These are phyloP conservation scores for Colletotrichum eleusines DNA, from an alignment of 2,329 filamentous ascomycete species.

Conservation along the genomic window DNA sequence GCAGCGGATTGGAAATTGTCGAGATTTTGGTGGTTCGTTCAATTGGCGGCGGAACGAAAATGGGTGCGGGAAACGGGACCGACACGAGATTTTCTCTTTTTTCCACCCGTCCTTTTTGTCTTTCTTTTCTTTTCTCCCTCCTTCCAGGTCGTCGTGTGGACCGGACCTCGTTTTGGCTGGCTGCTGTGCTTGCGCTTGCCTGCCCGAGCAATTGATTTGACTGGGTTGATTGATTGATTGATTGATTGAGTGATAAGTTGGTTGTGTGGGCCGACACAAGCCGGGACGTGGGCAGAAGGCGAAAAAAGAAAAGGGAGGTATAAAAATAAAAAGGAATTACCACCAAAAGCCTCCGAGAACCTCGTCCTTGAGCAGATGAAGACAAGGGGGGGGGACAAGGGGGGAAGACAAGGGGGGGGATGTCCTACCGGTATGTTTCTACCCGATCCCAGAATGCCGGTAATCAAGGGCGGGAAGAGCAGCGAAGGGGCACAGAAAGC, in stretches of 20 bases:
- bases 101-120: too few species aligned
- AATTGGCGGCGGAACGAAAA: constrained; percentile 22
- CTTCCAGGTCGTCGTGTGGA: neutral
- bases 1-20: constrained; percentile 17
- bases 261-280: constrained; percentile 34
- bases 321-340: neutral
- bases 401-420: too few species aligned
- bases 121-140: neutral
- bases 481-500: neutral
- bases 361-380: neutral
- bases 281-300: neutral
- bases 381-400: neutral
- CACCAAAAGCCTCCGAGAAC: neutral
- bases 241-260: neutral
- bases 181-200: too few species aligned
- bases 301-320: too few species aligned
- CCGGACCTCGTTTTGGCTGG: neutral
- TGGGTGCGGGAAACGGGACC: constrained; percentile 3
- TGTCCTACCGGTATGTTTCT: neutral
- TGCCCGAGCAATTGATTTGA: neutral
- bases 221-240: too few species aligned
- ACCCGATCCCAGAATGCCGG: constrained; percentile 8
- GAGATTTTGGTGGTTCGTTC: constrained; percentile 34
- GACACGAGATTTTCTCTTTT: neutral
- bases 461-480: neutral